These are phyloP conservation scores for Acacia acuminata DNA, from an alignment of 306 rosid species.

Conservation along the genomic window DNA sequence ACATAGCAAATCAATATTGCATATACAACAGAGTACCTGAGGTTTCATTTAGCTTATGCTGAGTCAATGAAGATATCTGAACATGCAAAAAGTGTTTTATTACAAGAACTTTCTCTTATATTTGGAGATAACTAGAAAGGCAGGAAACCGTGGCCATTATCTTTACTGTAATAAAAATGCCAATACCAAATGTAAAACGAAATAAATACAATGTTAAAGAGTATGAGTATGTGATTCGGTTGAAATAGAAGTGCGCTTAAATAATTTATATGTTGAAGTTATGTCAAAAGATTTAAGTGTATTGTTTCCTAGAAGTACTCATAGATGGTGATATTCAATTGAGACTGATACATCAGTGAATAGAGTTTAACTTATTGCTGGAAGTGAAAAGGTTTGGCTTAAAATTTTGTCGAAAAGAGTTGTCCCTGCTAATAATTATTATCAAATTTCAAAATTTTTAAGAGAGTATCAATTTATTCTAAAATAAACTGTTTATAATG, in stretches of 20 bases:
- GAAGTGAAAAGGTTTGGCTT: not conserved
- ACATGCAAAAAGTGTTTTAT: not conserved
- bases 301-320: not conserved
- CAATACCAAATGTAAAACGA: not conserved
- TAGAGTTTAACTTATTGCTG: not conserved
- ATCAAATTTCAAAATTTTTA: not conserved
- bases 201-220: not conserved
- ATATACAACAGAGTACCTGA: conserved; percentile 58
- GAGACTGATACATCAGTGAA: not conserved
- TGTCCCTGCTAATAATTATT: not conserved
- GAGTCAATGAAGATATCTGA: not conserved
- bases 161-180: not conserved
- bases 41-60: not conserved
- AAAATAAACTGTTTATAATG: not conserved
- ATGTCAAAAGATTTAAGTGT: not conserved
- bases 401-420: not conserved
- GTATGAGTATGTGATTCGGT: not conserved
- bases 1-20: conserved; percentile 37
- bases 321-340: not conserved
- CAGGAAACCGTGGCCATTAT: not conserved
- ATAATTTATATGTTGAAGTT: not conserved
- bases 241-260: not conserved
- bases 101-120: not conserved
- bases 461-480: not conserved
- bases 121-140: not conserved